Evolutionary conservation across 1,284 basidiomycete species (phyloP).

Genomic region (Trichosporon asahii): DNA sequence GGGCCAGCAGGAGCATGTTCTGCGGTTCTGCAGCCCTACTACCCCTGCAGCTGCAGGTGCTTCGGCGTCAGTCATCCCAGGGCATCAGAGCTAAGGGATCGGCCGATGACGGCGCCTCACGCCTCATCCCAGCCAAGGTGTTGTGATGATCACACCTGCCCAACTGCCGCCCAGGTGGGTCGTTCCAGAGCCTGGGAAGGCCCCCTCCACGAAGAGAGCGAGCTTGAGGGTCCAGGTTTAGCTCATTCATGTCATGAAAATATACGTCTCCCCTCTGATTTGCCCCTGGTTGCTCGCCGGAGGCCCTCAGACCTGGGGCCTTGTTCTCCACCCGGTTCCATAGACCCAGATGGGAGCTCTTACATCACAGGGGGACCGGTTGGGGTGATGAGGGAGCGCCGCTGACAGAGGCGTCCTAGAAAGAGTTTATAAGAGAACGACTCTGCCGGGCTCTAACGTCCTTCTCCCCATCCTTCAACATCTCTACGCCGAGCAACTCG

Average conservation of each 20-base stretch:
- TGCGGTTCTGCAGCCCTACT: background rate
- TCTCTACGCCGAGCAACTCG: background rate
- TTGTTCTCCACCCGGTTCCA: background rate
- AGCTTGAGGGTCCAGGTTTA: background rate
- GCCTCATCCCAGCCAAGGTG: background rate
- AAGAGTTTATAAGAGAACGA: slow-evolving; percentile 3
- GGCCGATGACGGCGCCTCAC: background rate
- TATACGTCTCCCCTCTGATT: background rate
- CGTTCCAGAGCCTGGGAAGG: background rate
- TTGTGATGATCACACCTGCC: background rate
- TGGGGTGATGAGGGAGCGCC: background rate
- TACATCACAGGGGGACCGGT: slow-evolving; percentile 1
- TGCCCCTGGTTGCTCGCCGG: background rate
- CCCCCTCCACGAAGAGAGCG: background rate
- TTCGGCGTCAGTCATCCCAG: background rate
- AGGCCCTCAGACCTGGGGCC: background rate
- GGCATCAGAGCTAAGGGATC: background rate
- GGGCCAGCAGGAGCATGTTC: background rate
- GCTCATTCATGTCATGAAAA: slow-evolving; percentile 2
- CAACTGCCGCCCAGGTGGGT: background rate
- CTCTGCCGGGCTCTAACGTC: background rate
- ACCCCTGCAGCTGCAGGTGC: background rate
- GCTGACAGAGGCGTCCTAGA: background rate
- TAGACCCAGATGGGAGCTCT: background rate
- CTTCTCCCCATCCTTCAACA: slow-evolving; percentile 10